Percentiles rank a stretch among this genome's conserved stretches.
These are phyloP conservation scores for Citrus mangshanensis DNA, from an alignment of 345 rosid species.

Conservation along the genomic window DNA sequence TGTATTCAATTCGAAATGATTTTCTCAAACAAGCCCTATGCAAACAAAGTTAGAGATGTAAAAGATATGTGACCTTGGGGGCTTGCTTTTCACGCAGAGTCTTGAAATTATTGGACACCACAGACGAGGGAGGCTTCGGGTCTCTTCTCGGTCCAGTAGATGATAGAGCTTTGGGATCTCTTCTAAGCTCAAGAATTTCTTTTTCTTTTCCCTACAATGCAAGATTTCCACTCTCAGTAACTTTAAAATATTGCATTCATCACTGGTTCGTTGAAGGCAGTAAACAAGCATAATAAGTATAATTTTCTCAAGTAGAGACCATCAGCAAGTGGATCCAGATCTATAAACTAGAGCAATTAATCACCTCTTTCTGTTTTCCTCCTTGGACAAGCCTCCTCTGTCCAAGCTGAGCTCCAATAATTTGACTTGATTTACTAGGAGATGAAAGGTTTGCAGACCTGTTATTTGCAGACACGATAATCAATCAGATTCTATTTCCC, in stretches of 20 bases:
- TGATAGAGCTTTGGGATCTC: neutral
- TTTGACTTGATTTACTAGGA: neutral
- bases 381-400: neutral
- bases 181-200: neutral
- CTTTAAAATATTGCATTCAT: neutral
- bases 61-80: neutral
- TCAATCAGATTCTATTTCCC: conserved; percentile 10
- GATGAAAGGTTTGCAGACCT: conserved; percentile 11
- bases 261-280: no score
- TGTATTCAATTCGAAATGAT: neutral
- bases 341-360: neutral
- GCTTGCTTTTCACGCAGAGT: neutral
- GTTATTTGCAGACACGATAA: neutral
- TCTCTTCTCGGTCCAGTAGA: neutral
- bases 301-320: neutral
- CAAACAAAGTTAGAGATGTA: neutral
- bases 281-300: no score
- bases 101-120: neutral
- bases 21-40: neutral
- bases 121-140: neutral
- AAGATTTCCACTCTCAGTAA: neutral
- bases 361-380: conserved; percentile 15
- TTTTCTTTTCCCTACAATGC: conserved; percentile 6
- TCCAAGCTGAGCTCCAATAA: neutral
- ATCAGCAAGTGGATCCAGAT: neutral